Evolutionary conservation across 345 rosid genomes (phyloP).

Genomic region (Tarenaya hassleriana): DNA sequence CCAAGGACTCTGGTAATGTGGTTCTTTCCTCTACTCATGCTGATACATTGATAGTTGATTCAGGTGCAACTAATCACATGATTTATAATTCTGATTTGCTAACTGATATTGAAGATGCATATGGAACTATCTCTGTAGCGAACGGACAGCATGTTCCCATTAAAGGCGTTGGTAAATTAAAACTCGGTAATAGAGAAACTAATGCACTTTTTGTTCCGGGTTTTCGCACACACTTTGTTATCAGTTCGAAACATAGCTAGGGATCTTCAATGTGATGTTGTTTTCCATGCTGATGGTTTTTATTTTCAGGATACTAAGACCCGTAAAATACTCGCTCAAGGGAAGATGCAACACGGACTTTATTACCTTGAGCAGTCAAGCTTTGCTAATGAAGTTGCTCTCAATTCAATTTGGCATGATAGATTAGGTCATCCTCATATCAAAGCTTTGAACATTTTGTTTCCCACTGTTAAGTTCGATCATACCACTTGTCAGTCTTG

Average conservation of each 20-base stretch:
- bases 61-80: background rate
- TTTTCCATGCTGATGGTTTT: background rate
- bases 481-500: background rate
- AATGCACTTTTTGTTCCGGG: background rate
- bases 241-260: background rate
- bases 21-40: background rate
- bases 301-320: background rate
- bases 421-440: background rate
- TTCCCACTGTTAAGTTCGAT: background rate
- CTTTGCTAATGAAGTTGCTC: background rate
- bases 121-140: background rate
- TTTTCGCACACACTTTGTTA: background rate
- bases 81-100: background rate
- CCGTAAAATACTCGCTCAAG: background rate
- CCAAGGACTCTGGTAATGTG: background rate
- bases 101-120: background rate
- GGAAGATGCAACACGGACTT: background rate
- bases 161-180: background rate
- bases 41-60: background rate
- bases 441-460: background rate
- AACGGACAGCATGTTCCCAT: background rate
- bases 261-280: background rate
- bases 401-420: background rate
- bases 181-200: background rate
- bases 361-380: background rate